Conservation (phyloP, 345 rosid genomes). For the Populus davidiana region DNA sequence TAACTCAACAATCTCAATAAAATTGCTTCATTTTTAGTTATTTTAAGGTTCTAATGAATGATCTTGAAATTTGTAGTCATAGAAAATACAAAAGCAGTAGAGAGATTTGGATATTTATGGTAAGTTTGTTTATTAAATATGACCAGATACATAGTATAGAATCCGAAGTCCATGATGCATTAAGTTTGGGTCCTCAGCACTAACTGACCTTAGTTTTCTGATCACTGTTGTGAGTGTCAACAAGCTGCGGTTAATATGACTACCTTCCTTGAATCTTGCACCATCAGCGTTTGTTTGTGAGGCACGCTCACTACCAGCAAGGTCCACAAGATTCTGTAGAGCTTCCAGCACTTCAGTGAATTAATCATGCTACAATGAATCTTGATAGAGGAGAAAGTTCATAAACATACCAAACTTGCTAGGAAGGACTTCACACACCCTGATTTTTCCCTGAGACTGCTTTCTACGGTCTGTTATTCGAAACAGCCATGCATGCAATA, state of each 20-base stretch:
- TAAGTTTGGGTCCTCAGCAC: conserved; percentile 5
- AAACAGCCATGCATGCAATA: conserved; percentile 21
- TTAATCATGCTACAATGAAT: not conserved
- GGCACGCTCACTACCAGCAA: conserved; percentile 96
- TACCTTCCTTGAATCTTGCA: conserved; percentile 81
- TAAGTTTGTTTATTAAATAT: not conserved
- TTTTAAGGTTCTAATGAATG: not conserved
- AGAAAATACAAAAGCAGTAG: not conserved
- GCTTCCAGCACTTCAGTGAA: conserved; percentile 14
- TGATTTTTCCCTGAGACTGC: conserved; percentile 71
- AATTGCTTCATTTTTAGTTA: not conserved
- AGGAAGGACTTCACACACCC: conserved; percentile 73
- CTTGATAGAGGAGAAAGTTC: conserved; percentile 12
- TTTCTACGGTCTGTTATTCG: conserved; percentile 67
- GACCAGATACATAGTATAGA: not conserved
- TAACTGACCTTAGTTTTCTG: conserved; percentile 87
- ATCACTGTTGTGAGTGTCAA: conserved; percentile 90
- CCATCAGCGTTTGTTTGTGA: conserved; percentile 86
- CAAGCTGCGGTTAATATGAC: conserved; percentile 92
- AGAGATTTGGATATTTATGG: not conserved
- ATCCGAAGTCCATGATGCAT: not conserved
- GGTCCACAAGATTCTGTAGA: conserved; percentile 92
- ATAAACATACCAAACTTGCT: conserved; percentile 77
- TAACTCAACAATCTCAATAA: not conserved
- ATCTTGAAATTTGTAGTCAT: not conserved